Conservation (phyloP, 1,284 basidiomycete species). For the Malassezia japonica region DNA sequence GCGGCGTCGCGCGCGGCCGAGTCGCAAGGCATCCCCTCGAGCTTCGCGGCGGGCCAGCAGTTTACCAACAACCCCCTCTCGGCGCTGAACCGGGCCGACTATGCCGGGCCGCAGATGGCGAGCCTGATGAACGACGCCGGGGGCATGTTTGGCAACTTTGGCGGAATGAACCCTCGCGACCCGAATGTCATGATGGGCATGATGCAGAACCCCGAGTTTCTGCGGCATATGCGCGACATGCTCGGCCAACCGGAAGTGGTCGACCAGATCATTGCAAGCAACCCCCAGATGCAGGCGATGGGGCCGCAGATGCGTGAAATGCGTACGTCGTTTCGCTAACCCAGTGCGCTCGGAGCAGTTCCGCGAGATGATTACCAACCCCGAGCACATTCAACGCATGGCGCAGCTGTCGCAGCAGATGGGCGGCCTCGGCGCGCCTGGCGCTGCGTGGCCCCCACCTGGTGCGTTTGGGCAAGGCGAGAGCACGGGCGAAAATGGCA, state of each 20-base stretch:
- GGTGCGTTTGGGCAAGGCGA: constrained; percentile 23
- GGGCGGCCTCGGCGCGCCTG: constrained; percentile 25
- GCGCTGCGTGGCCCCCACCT: constrained; percentile 28
- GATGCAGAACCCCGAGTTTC: constrained; percentile 41
- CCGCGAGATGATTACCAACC: constrained; percentile 42
- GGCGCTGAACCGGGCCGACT: constrained; percentile 40
- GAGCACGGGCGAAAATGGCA: background rate
- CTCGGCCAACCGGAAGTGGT: constrained; percentile 40
- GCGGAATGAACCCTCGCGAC: constrained; percentile 40
- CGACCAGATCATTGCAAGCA: constrained; percentile 43
- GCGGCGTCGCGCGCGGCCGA: constrained; percentile 23
- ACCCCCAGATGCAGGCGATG: constrained; percentile 39
- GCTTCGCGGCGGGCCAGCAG: constrained; percentile 41
- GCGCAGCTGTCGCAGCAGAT: constrained; percentile 31
- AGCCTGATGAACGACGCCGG: constrained; percentile 34
- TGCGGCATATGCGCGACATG: constrained; percentile 41
- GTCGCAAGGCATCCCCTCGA: constrained; percentile 37
- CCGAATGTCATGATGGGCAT: constrained; percentile 44
- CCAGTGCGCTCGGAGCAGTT: constrained; percentile 37
- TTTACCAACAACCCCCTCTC: constrained; percentile 44
- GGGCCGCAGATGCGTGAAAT: constrained; percentile 39
- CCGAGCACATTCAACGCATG: constrained; percentile 40
- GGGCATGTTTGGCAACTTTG: constrained; percentile 33
- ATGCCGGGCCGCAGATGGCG: constrained; percentile 45
- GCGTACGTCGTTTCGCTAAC: constrained; percentile 11